phyloP scores from a whole-genome alignment of 257 asterid genomes.

The Jacaranda copaia region DNA sequence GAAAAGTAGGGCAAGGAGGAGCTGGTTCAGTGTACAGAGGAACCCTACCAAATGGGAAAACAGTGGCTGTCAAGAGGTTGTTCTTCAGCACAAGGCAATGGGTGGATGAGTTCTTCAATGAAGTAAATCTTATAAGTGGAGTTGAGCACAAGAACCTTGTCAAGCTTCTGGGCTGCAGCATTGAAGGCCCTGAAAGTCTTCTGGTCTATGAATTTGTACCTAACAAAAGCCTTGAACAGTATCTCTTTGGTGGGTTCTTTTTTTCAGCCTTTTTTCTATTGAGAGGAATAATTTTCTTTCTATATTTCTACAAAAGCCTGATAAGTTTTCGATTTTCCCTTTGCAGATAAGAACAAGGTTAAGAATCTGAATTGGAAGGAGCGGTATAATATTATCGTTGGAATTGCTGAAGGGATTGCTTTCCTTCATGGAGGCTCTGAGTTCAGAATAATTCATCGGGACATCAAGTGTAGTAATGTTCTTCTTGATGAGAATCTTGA shows the following conservation, averaged over 20 bases:
- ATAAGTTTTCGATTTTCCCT: not conserved
- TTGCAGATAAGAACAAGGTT: slow-evolving; percentile 61
- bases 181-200: slow-evolving; percentile 95
- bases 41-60: slow-evolving; percentile 64
- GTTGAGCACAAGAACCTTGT: slow-evolving; percentile 91
- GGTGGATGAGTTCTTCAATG: slow-evolving; percentile 97
- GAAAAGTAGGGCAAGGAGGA: slow-evolving; percentile 91
- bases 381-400: slow-evolving; percentile 67
- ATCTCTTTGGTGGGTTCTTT: slow-evolving; percentile 58
- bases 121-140: slow-evolving; percentile 81
- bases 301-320: too few relatives aligned
- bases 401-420: slow-evolving; percentile 88
- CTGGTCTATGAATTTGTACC: slow-evolving; percentile 83
- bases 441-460: slow-evolving; percentile 78
- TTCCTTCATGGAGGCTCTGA: slow-evolving; percentile 76
- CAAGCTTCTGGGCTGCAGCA: slow-evolving; percentile 94
- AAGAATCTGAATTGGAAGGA: slow-evolving; percentile 77
- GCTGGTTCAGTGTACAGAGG: slow-evolving; percentile 86
- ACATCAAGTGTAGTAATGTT: slow-evolving; percentile 85
- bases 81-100: slow-evolving; percentile 87
- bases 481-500: slow-evolving; percentile 74
- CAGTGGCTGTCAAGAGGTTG: slow-evolving; percentile 84
- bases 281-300: not conserved
- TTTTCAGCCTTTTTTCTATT: not conserved
- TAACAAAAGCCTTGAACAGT: slow-evolving; percentile 76